Evolutionary conservation across 305 asterid genomes (phyloP).

Genomic region (Ilex paraguariensis): DNA sequence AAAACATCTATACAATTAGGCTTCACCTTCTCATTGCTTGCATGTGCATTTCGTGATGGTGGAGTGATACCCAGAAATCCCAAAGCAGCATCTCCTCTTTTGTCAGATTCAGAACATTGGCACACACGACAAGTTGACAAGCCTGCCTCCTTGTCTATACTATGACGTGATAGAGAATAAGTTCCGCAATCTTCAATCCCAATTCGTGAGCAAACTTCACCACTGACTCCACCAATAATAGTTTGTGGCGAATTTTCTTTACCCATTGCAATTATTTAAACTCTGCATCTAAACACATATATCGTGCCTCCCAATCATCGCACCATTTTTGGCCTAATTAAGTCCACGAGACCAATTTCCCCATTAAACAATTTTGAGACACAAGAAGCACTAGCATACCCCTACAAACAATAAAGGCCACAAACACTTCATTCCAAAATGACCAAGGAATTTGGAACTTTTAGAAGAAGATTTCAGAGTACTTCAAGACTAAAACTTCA

Average conservation of each 20-base stretch:
- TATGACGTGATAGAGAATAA: conserved; percentile 31
- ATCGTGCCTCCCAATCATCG: background rate
- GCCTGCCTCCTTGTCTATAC: conserved; percentile 51
- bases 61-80: conserved; percentile 68
- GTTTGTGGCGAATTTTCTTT: conserved; percentile 36
- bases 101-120: conserved; percentile 75
- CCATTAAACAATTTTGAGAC: background rate
- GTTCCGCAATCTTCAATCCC: conserved; percentile 33
- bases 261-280: conserved; percentile 31
- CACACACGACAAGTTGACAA: conserved; percentile 74
- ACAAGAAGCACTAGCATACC: too few relatives aligned
- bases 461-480: too few relatives aligned
- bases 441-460: too few relatives aligned
- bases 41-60: conserved; percentile 31
- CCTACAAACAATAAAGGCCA: too few relatives aligned
- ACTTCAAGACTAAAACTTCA: too few relatives aligned
- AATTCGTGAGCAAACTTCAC: conserved; percentile 25
- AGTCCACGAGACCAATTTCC: background rate
- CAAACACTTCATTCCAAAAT: too few relatives aligned
- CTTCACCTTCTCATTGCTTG: conserved; percentile 32
- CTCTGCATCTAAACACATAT: background rate
- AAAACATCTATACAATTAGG: conserved; percentile 25
- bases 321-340: background rate
- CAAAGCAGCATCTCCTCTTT: conserved; percentile 66
- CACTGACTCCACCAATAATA: conserved; percentile 16